Evolutionary conservation across 768 basidiomycete genomes (phyloP).

Genomic region (Lentinula guzmanii): DNA sequence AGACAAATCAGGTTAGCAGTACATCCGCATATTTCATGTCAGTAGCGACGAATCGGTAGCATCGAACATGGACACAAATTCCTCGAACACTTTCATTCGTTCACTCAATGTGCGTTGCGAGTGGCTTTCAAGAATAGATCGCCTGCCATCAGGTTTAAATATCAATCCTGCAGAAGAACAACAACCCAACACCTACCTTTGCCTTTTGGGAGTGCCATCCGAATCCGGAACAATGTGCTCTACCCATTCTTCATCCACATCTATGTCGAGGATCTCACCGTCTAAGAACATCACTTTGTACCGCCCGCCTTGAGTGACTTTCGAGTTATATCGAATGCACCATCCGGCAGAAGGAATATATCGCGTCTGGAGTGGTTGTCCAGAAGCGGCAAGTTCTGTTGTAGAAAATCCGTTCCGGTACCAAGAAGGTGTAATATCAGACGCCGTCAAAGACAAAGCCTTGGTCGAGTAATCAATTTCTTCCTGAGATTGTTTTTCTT

Average conservation of each 20-base stretch:
- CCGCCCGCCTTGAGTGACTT: slow-evolving; percentile 32
- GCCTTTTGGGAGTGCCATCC: slow-evolving; percentile 3
- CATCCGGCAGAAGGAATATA: slow-evolving; percentile 35
- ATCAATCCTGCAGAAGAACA: not conserved
- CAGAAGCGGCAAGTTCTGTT: not conserved
- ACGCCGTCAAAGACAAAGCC: not conserved
- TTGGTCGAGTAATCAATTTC: not conserved
- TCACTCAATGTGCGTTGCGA: slow-evolving; percentile 26
- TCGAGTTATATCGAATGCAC: slow-evolving; percentile 33
- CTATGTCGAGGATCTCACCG: slow-evolving; percentile 31
- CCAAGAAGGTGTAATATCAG: not conserved
- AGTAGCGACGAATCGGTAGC: not conserved
- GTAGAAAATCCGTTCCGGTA: not conserved
- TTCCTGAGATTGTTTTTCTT: not conserved
- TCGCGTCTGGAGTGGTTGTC: slow-evolving; percentile 23
- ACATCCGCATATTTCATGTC: not conserved
- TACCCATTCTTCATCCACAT: slow-evolving; percentile 37
- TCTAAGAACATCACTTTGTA: slow-evolving; percentile 40
- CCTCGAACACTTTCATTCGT: slow-evolving; percentile 34
- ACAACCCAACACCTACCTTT: slow-evolving; percentile 18
- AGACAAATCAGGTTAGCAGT: not conserved
- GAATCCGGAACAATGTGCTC: slow-evolving; percentile 18
- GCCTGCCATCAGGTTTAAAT: slow-evolving; percentile 17
- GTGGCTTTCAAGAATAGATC: slow-evolving; percentile 26
- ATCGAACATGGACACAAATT: slow-evolving; percentile 37